Conservation (phyloP, 371 early-diverging fungal species). For the Smittium mucronatum region DNA sequence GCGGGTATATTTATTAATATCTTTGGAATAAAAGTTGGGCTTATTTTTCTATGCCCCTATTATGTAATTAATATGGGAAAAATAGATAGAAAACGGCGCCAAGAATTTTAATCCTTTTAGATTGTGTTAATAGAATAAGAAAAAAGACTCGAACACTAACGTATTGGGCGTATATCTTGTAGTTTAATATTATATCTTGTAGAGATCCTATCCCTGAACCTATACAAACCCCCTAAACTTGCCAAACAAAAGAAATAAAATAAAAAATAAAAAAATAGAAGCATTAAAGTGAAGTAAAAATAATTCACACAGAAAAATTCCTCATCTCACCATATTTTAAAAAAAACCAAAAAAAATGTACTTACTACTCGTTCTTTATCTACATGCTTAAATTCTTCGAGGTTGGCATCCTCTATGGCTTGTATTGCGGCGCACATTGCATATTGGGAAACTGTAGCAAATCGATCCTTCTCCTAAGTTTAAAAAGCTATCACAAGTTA, state of each 20-base stretch:
- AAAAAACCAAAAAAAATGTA: background rate
- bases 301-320: too few relatives aligned
- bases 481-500: background rate
- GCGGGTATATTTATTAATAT: constrained; percentile 90
- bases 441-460: constrained; percentile 76
- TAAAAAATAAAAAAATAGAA: background rate
- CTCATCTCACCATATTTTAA: too few relatives aligned
- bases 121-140: too few relatives aligned
- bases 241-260: background rate
- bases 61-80: constrained; percentile 17
- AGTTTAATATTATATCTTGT: constrained; percentile 59
- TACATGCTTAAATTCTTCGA: constrained; percentile 26
- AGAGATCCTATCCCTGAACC: constrained; percentile 87
- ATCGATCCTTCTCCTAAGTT: constrained; percentile 54
- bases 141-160: too few relatives aligned
- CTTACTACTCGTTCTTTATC: constrained; percentile 1
- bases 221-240: constrained; percentile 63
- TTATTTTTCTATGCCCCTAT: constrained; percentile 61
- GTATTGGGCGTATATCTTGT: constrained; percentile 32
- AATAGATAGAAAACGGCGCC: too few relatives aligned
- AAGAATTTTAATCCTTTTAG: too few relatives aligned
- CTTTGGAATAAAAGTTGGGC: constrained; percentile 82
- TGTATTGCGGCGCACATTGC: constrained; percentile 73
- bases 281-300: too few relatives aligned
- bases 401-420: constrained; percentile 73